These are phyloP conservation scores for Dryas alaskensis DNA, from an alignment of 306 rosid genomes.

Conservation along the genomic window DNA sequence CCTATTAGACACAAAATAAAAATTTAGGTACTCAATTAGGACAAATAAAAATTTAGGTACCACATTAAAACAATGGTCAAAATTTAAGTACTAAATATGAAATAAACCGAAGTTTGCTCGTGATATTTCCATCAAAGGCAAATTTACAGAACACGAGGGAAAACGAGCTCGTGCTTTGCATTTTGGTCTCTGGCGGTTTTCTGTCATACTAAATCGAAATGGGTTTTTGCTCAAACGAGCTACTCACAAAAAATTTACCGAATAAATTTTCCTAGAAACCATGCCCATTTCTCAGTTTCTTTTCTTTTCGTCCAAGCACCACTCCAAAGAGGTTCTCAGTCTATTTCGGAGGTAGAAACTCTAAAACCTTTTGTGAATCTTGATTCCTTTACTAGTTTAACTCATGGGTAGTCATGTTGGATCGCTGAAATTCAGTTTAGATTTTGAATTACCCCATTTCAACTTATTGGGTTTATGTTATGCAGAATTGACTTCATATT, in stretches of 20 bases:
- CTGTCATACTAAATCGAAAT: constrained; percentile 2
- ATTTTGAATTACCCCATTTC: neutral
- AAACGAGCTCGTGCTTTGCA: neutral
- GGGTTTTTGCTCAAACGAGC: constrained; percentile 17
- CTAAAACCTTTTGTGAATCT: constrained; percentile 15
- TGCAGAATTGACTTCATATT: neutral
- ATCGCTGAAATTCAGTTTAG: neutral
- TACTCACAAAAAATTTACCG: constrained; percentile 8
- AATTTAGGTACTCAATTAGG: too few species aligned
- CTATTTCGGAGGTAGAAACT: constrained; percentile 54
- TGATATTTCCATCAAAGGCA: constrained; percentile 10
- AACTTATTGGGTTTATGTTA: neutral
- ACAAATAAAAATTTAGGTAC: too few species aligned
- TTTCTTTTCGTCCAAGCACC: constrained; percentile 41
- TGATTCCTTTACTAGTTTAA: too few species aligned
- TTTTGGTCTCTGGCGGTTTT: neutral
- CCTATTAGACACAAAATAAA: too few species aligned
- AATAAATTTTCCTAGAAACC: constrained; percentile 14
- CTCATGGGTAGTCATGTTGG: neutral
- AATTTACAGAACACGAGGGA: neutral
- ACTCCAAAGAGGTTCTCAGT: constrained; percentile 35
- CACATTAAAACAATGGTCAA: too few species aligned
- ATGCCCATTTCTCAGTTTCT: constrained; percentile 57
- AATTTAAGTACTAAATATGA: too few species aligned
- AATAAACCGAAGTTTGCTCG: too few species aligned